These are phyloP conservation scores for Cryomyces minteri DNA, from an alignment of 495 filamentous ascomycete genomes.

Conservation along the genomic window DNA sequence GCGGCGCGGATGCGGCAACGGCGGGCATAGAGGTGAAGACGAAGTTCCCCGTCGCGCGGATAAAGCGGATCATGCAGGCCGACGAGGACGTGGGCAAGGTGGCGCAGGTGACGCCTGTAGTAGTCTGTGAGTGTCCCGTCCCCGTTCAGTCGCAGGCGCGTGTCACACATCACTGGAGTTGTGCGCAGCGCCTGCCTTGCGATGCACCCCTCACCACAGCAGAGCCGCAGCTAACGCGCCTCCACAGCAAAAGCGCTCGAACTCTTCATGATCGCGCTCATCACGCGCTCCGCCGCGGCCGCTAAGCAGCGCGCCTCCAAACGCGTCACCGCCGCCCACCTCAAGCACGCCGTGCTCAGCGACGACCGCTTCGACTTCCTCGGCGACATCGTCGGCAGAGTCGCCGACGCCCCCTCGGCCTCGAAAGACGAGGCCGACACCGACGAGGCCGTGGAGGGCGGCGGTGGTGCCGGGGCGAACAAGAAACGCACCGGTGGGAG, in stretches of 20 bases:
- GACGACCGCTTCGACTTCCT: constrained; percentile 90
- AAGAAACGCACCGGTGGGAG: constrained; percentile 27
- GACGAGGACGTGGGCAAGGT: constrained; percentile 99
- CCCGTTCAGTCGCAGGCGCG: background rate
- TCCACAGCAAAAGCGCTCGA: constrained; percentile 63
- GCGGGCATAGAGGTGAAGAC: constrained; percentile 59
- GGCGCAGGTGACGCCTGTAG: constrained; percentile 87
- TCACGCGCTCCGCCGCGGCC: constrained; percentile 68
- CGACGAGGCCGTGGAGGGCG: constrained; percentile 24
- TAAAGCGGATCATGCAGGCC: constrained; percentile 99
- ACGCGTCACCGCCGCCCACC: constrained; percentile 72
- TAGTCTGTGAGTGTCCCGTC: constrained; percentile 48
- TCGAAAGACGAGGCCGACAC: constrained; percentile 32
- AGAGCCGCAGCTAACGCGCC: constrained; percentile 4
- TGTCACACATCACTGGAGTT: too few relatives aligned
- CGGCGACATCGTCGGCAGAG: constrained; percentile 71
- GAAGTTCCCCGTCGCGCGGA: constrained; percentile 92
- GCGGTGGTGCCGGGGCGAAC: constrained; percentile 25
- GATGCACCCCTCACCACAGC: background rate
- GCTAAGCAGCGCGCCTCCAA: constrained; percentile 69
- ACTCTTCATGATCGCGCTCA: constrained; percentile 90
- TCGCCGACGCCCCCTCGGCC: constrained; percentile 46
- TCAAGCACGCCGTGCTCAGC: constrained; percentile 72
- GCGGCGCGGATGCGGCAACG: background rate
- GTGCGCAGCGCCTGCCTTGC: too few relatives aligned